Base-by-base conservation (phyloP, 768 basidiomycete genomes). In the Nidula microcarpa region DNA sequence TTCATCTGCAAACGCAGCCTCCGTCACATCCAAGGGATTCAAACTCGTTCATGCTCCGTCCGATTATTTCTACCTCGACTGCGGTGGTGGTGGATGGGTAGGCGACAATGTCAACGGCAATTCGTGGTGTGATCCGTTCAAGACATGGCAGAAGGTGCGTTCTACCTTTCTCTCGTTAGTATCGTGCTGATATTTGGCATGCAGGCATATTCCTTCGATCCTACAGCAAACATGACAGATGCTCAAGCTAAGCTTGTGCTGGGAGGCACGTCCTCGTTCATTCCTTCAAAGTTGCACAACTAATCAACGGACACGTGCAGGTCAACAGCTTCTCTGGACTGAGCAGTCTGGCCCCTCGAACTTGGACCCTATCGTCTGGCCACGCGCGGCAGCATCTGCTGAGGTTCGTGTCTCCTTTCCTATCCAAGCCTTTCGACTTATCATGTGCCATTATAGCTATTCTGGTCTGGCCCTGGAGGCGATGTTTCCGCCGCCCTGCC, bases 41-140 rank as follows among this genome's bases (percentile, higher is more conserved):
- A 68, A 73, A 45, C 65, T 92, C 37, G 70, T 94, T 10, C 88
- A 91, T 52, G 80, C 84, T 0, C 74, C 88, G 3, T 84, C 81
- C n/a, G 82, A 91, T 64, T 87, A 82, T 67, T n/a, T n/a, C n/a
- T n/a, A 94, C 67, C 81, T 91, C 16, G 89, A 91, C 61, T 89
- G 86, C 55, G 89, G 89, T 33, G 80, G 64, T 3, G 89, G 89
- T 10, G 84, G 77, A 13, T 91, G 88, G 86, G 70, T 89, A 9
- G 86, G 85, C 0, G 63, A 78, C 37, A 65, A 68, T 55, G 45
- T 57, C 45, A 37, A 55, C 39, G 80, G 81, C 1, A 83, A 84
- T 60, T 82, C 80, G 55, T 90, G 89, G 86, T 88, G 86, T 60
- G 85, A 86, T 57, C 86, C 87, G 0, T 89, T 86, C 81, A 89